phyloP scores from a whole-genome alignment of 176 grass and related monocot genomes.

The Rhynchospora breviuscula region DNA sequence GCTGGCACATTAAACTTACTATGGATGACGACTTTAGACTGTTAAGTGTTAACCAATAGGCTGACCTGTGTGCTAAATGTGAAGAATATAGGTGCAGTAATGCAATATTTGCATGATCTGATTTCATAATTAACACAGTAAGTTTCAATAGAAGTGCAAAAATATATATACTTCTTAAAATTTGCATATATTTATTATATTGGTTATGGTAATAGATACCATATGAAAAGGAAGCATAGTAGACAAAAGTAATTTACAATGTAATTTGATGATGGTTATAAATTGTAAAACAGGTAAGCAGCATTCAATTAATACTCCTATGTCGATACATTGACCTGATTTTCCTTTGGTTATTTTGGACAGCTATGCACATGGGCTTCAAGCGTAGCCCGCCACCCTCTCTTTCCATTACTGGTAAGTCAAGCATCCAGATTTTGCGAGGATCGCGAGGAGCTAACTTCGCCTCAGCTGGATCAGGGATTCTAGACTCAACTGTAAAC shows the following conservation, averaged over 20 bases:
- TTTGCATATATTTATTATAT: neutral
- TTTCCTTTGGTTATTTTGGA: neutral
- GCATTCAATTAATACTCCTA: neutral
- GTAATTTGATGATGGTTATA: neutral
- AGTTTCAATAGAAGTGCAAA: neutral
- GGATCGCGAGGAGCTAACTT: slow-evolving; percentile 66
- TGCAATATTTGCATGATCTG: neutral
- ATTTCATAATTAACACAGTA: neutral
- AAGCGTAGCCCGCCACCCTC: slow-evolving; percentile 57
- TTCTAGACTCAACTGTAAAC: slow-evolving; percentile 42
- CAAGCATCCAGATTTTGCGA: slow-evolving; percentile 22
- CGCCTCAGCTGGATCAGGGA: slow-evolving; percentile 76
- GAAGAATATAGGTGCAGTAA: neutral
- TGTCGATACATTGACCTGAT: neutral
- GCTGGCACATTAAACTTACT: neutral
- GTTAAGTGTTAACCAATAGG: too few relatives aligned
- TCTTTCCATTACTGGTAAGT: slow-evolving; percentile 34
- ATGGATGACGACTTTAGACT: neutral
- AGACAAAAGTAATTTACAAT: neutral
- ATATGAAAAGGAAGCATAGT: neutral
- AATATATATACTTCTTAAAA: neutral
- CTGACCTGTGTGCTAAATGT: too few relatives aligned
- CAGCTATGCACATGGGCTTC: slow-evolving; percentile 55
- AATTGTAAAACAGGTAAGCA: neutral
- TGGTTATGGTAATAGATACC: neutral